Conservation (phyloP, 768 basidiomycete species). For the Mycena alexandri region DNA sequence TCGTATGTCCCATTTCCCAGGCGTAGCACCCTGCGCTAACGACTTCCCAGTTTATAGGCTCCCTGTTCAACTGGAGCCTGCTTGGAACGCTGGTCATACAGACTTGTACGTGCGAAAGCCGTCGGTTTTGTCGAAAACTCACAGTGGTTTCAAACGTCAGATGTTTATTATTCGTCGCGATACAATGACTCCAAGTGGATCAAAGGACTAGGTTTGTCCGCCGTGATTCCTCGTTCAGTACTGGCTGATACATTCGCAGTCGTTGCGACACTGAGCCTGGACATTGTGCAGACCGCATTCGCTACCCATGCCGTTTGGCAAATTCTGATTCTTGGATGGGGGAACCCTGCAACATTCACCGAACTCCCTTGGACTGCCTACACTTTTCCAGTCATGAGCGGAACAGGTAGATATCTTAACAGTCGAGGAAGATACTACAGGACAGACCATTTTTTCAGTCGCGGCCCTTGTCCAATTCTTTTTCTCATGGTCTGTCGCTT, state of each 20-base stretch:
- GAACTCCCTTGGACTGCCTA: slow-evolving; percentile 8
- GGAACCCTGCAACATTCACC: slow-evolving; percentile 4
- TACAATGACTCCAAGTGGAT: slow-evolving; percentile 9
- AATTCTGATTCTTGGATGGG: slow-evolving; percentile 4
- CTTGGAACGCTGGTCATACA: slow-evolving; percentile 12
- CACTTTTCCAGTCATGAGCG: slow-evolving; percentile 6
- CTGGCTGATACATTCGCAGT: slow-evolving; percentile 1
- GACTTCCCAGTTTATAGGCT: slow-evolving; percentile 7
- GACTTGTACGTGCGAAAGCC: background rate
- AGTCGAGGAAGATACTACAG: background rate
- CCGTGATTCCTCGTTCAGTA: background rate
- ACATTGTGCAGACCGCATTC: slow-evolving; percentile 10
- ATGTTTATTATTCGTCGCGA: slow-evolving; percentile 9
- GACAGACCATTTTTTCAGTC: slow-evolving; percentile 2
- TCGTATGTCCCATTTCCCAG: background rate
- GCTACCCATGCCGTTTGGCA: slow-evolving; percentile 1
- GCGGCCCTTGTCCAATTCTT: slow-evolving; percentile 7
- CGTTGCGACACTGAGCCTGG: background rate
- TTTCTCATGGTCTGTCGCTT: background rate
- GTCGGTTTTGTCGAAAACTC: background rate
- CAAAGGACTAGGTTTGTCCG: slow-evolving; percentile 2
- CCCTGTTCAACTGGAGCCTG: slow-evolving; percentile 5
- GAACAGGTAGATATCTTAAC: background rate
- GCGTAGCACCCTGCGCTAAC: slow-evolving; percentile 2
- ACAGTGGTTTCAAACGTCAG: background rate